Conservation (phyloP, 169 alveolate species). For the Plasmodium knowlesi region DNA sequence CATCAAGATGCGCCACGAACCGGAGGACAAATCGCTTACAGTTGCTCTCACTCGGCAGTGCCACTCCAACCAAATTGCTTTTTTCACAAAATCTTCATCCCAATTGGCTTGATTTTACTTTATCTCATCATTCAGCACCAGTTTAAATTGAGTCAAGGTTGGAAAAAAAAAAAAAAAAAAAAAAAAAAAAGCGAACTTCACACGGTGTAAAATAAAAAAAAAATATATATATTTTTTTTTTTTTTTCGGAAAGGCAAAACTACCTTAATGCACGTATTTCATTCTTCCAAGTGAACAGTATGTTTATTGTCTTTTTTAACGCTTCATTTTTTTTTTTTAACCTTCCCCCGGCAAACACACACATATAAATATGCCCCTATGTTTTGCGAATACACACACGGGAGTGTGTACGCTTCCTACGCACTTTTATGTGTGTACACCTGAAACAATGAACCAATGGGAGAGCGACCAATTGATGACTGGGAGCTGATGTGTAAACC, state of each 20-base stretch:
- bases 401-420: not conserved
- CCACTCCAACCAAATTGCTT: not conserved
- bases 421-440: not conserved
- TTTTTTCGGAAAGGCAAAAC: not conserved
- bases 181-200: not conserved
- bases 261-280: conserved; percentile 20
- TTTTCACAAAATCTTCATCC: not conserved
- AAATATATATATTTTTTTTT: not conserved
- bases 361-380: not conserved
- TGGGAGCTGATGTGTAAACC: not conserved
- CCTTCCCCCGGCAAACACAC: not conserved
- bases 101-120: not conserved
- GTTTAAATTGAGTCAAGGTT: not conserved
- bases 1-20: not conserved
- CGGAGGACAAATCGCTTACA: not conserved
- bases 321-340: not conserved
- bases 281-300: not conserved
- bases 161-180: not conserved
- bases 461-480: not conserved
- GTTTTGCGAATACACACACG: not conserved
- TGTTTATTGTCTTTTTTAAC: conserved; percentile 6
- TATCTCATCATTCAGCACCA: not conserved
- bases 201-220: not conserved
- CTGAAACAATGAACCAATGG: not conserved
- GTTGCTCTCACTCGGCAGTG: not conserved